Base-by-base conservation (phyloP, 2,329 filamentous ascomycete genomes). In the Colletotrichum euphorbiae region DNA sequence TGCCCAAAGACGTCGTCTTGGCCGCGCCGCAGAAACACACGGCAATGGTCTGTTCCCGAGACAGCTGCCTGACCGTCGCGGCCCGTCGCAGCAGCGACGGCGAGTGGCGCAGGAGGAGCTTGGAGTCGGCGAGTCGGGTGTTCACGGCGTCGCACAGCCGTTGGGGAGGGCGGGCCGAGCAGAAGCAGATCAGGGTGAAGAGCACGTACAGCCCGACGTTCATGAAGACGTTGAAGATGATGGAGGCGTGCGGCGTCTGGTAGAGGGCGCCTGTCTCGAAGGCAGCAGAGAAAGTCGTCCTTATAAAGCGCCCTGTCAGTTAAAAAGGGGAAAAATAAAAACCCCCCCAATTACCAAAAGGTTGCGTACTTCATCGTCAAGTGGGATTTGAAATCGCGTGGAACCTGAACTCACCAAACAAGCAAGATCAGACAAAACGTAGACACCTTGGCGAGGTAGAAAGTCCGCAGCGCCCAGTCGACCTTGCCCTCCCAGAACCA, bases 1-100 rank as follows among this genome's bases (percentile, higher is more conserved):
- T 90, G 0, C 90, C 90, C 65, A 93, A 81, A 3, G 87, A 89
- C 1, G 90, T 90, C 3, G 90, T 92, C 77, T 93, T 93, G 13
- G 90, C 90, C 0, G 91, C 90, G 28, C 88, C 89, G 73, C 90
- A 92, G 77, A 93, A 93, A 72, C 90, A 92, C 13, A 92, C 87
- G 0, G 91, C 90, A 56, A 93, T 86, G 0, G 90, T 86, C 72
- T 92, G 88, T 66, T 86, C 84, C 42, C 84, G 85, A 0, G 84
- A 79, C 75, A 91, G 82, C 73, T 84, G 87, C 40, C 83, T 77
- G 3, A 85, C 76, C 1, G 83, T 84, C 2, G 87, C n/a, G 8
- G 72, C 74, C 48, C 75, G 76, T 63, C 75, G 73, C 50, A 79
- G 6, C n/a, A 70, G 46, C 0, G 40, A 31, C 2, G 79, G 80